Evolutionary conservation across 2,329 filamentous ascomycete genomes (phyloP).

Genomic region (Elsinoe batatas): DNA sequence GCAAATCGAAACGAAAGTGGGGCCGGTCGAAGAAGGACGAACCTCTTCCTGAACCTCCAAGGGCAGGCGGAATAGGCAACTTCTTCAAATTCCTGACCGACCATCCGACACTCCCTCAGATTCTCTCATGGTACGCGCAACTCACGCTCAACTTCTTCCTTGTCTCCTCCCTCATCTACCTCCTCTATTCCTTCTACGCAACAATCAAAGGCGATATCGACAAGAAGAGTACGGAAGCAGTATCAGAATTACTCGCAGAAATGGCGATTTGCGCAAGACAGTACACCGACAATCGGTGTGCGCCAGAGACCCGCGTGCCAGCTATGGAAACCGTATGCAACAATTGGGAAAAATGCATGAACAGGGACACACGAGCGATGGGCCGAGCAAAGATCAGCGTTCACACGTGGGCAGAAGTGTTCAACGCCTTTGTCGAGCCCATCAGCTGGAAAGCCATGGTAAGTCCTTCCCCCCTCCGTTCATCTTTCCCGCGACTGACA

Average conservation of each 20-base stretch:
- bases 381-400: constrained; percentile 73
- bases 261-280: constrained; percentile 64
- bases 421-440: constrained; percentile 86
- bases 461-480: too few species aligned
- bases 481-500: too few species aligned
- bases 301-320: constrained; percentile 54
- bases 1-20: constrained; percentile 14
- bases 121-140: constrained; percentile 58
- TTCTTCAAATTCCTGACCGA: constrained; percentile 54
- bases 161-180: constrained; percentile 49
- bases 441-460: constrained; percentile 78
- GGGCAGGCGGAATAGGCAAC: constrained; percentile 28
- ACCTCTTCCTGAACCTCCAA: constrained; percentile 17
- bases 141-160: constrained; percentile 56
- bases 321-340: constrained; percentile 64
- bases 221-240: constrained; percentile 58
- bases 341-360: constrained; percentile 82
- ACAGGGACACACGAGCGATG: constrained; percentile 65
- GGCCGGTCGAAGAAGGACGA: constrained; percentile 9
- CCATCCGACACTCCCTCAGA: constrained; percentile 55
- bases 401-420: constrained; percentile 80
- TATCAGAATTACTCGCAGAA: constrained; percentile 58
- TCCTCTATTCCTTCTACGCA: constrained; percentile 58
- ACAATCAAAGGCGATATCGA: constrained; percentile 67
- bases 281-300: constrained; percentile 69